Percentiles rank a stretch among this genome's conserved stretches.
Evolutionary conservation across 176 grass and related monocot species (phyloP).

Genomic region (Bolboschoenus planiculmis): DNA sequence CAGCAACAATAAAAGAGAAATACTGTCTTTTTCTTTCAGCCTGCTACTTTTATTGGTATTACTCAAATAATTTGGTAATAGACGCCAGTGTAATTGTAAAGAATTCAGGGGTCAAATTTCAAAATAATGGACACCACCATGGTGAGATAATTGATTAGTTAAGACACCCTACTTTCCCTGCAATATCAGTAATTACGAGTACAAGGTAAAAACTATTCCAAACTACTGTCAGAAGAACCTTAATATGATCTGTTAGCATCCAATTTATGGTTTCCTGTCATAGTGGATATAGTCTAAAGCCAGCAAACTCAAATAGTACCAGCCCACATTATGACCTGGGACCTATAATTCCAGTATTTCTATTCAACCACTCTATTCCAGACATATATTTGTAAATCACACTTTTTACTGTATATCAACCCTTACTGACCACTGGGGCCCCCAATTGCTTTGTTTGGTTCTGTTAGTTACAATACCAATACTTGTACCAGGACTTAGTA

Average conservation of each 20-base stretch:
- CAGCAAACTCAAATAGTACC: background rate
- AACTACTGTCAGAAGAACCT: background rate
- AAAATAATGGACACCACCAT: background rate
- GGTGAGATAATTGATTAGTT: background rate
- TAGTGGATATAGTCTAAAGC: background rate
- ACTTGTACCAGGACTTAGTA: background rate
- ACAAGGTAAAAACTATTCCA: background rate
- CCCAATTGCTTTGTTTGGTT: background rate
- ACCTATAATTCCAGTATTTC: no score
- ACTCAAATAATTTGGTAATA: background rate
- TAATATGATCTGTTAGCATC: background rate
- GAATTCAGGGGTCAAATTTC: background rate
- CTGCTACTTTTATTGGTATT: background rate
- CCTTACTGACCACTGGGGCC: background rate
- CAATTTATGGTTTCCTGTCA: background rate
- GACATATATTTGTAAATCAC: background rate
- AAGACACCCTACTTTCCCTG: no score
- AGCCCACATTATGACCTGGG: background rate
- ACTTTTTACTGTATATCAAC: background rate
- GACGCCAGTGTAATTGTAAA: background rate
- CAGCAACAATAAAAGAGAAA: no score
- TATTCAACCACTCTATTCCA: no score
- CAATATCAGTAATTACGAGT: no score
- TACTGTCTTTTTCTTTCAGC: background rate
- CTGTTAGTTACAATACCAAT: background rate